Base-by-base conservation (phyloP, 495 filamentous ascomycete genomes). In the Platismatia glauca region DNA sequence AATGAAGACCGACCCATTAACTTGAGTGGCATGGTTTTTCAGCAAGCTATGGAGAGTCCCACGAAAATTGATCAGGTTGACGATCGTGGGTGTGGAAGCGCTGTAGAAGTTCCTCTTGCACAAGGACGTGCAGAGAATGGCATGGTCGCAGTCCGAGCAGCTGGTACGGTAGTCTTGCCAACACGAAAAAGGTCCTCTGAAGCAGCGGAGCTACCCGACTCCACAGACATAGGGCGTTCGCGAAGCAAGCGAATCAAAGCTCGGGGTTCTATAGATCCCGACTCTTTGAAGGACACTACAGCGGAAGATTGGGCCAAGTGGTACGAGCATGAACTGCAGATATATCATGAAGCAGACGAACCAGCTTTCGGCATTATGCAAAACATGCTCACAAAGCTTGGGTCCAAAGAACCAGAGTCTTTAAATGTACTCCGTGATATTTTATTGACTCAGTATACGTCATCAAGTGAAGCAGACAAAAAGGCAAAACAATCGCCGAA, bases 221-320 rank as follows among this genome's bases (percentile, higher is more conserved):
- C 75, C 29, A 71, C 71, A 39, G 79, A 88, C 63, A 82, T 79
- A 12, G 82, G 85, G 7, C 81, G 88, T 53, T 83, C 86, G 68
- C 84, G 90, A 68, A 95, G 90, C 74, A 92, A 93, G 69, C 82
- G 92, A 55, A 90, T 89, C 34, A 82, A 89, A 64, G 86, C 89
- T 34, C 82, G 90, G 41, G 90, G 92, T 57, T 88, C 85, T 8
- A 84, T 84, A 2, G 89, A 89, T 27, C 68, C 67, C 13, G 69
- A 74, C 24, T 70, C 70, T 43, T 72, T 71, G 22, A 71, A 69
- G 7, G 89, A 89, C 29, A 81, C 80, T 50, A 70, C 77, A 29
- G 66, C 73, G 7, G 79, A 86, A 64, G 87, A 92, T 62, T 81
- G 84, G 38, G 78, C 80, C n/a, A 87, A 84, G 15, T 84, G 89